A percentile compares a stretch with the other conserved stretches of the same genome.
phyloP scores from a whole-genome alignment of 2,329 filamentous ascomycete genomes.

The Rhinocladiella similis region DNA sequence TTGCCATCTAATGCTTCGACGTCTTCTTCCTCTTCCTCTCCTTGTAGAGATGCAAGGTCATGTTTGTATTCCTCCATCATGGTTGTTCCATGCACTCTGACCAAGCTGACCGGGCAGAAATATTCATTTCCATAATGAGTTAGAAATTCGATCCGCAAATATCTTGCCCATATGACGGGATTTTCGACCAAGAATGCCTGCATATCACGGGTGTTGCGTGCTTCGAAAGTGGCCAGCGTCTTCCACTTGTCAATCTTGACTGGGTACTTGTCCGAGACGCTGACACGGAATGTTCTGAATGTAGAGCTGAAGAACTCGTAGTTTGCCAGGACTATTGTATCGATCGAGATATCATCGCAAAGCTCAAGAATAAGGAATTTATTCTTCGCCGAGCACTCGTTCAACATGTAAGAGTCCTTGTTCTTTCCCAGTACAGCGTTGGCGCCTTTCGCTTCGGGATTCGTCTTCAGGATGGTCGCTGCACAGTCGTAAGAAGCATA shows the following conservation, averaged over 20 bases:
- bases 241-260: constrained; percentile 92
- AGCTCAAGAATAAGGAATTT: constrained; percentile 95
- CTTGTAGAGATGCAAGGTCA: constrained; percentile 68
- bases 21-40: constrained; percentile 58
- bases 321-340: constrained; percentile 95
- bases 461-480: constrained; percentile 88
- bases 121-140: constrained; percentile 95
- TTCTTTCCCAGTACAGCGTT: constrained; percentile 92
- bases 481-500: constrained; percentile 98
- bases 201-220: constrained; percentile 87
- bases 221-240: constrained; percentile 82
- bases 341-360: constrained; percentile 81
- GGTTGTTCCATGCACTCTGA: constrained; percentile 88
- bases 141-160: constrained; percentile 86
- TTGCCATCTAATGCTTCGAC: constrained; percentile 28
- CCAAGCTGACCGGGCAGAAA: constrained; percentile 87
- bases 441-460: constrained; percentile 79
- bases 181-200: constrained; percentile 94
- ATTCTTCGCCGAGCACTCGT: constrained; percentile 81
- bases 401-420: constrained; percentile 97
- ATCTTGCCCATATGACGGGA: constrained; percentile 92
- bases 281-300: constrained; percentile 85
- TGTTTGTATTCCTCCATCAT: constrained; percentile 95
- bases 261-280: constrained; percentile 91
- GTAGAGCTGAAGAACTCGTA: constrained; percentile 99